Percentiles rank a stretch among this genome's conserved stretches.
Conservation (phyloP, 805 yeast genomes). For the Sugiyamaella floridensis region DNA sequence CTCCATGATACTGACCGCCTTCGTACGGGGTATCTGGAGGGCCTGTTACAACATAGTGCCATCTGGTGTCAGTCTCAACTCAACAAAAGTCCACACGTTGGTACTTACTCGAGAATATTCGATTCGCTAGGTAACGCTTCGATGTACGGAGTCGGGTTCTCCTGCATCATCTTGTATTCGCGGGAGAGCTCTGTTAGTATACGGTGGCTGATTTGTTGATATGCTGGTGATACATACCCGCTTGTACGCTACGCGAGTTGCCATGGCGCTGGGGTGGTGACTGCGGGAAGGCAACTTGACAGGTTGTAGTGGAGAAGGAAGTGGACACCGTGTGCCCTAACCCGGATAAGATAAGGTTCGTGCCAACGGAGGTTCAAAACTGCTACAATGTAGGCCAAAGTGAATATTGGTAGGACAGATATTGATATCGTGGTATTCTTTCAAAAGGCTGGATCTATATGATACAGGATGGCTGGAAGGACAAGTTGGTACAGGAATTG, state of each 20-base stretch:
- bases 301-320: not conserved
- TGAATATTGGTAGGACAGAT: too few species aligned
- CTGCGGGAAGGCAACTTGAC: not conserved
- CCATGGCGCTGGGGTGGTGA: slow-evolving; percentile 21
- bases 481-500: too few species aligned
- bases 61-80: slow-evolving; percentile 28
- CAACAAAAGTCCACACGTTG: not conserved
- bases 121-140: slow-evolving; percentile 80
- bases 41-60: slow-evolving; percentile 91
- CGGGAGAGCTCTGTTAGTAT: slow-evolving; percentile 45
- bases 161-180: slow-evolving; percentile 72
- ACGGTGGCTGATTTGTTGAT: too few species aligned
- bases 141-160: slow-evolving; percentile 79
- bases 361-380: too few species aligned
- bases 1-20: slow-evolving; percentile 85
- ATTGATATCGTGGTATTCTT: too few species aligned
- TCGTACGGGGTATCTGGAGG: slow-evolving; percentile 86
- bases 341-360: not conserved
- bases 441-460: too few species aligned
- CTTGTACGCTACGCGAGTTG: slow-evolving; percentile 29
- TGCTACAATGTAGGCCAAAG: too few species aligned
- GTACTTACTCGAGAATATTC: slow-evolving; percentile 59
- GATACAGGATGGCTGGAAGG: too few species aligned
- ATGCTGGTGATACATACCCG: slow-evolving; percentile 20
- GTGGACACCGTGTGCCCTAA: not conserved